These are phyloP conservation scores for Sporobolomyces roseus DNA, from an alignment of 768 basidiomycete genomes.

Conservation along the genomic window DNA sequence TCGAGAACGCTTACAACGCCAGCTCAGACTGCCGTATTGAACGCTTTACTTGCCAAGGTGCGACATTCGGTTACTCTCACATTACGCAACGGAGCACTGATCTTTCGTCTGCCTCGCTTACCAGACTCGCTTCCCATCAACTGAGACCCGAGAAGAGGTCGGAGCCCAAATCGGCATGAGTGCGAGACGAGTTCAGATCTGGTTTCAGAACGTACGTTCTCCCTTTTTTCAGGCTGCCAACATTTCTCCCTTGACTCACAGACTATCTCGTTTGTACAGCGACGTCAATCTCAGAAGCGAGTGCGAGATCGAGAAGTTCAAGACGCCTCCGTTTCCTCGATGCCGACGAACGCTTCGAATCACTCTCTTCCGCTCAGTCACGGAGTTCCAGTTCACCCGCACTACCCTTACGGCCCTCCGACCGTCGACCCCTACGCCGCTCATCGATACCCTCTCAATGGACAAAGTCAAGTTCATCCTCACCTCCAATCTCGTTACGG, in stretches of 20 bases:
- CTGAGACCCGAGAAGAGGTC: constrained; percentile 80
- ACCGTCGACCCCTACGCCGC: constrained; percentile 9
- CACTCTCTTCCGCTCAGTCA: constrained; percentile 6
- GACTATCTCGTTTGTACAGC: not conserved
- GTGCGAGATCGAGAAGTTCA: constrained; percentile 37
- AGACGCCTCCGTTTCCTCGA: not conserved
- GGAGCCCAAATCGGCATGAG: constrained; percentile 82
- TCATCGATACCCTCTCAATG: constrained; percentile 11
- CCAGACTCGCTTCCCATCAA: constrained; percentile 83
- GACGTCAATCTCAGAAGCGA: constrained; percentile 41
- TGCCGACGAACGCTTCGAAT: constrained; percentile 5
- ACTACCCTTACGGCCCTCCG: constrained; percentile 9
- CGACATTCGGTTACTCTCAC: constrained; percentile 29
- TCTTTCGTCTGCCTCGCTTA: not conserved
- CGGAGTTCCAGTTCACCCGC: constrained; percentile 11
- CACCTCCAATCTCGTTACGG: not conserved
- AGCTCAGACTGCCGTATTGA: constrained; percentile 80
- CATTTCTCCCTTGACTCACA: no score
- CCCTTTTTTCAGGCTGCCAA: no score
- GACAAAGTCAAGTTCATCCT: not conserved
- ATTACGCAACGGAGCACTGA: not conserved
- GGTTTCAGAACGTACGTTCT: constrained; percentile 40
- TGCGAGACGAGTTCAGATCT: constrained; percentile 74
- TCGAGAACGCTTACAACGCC: constrained; percentile 80
- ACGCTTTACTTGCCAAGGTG: constrained; percentile 81